Base-by-base conservation (phyloP, 73 alveolate species). In the Durusdinium trenchii region DNA sequence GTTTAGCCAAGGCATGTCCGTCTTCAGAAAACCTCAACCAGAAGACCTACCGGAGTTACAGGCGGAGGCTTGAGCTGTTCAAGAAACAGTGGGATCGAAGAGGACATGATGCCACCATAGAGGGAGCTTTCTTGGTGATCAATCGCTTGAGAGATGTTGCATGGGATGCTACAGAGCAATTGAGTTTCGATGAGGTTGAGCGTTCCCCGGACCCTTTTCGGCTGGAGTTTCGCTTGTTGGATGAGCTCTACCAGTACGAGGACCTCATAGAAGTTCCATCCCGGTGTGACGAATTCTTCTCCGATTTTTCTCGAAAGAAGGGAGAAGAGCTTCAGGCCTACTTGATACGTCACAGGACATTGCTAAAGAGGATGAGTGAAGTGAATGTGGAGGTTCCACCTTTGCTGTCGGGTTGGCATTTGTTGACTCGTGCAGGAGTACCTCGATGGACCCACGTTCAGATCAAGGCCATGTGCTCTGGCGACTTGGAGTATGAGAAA, bases 181-280 rank as follows among this genome's bases (percentile, higher is more conserved):
- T 73, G 51, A 73, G 42, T 35, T 12, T 73, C 32, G 85, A 73
- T 35, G 85, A 73, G 35, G 28, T 73, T 35, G 85, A 73, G 51
- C 32, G 14, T 3, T 16, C 48, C 23, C 42, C 85, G 20, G 85
- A 73, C 51, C 52, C 85, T 32, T 73, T 73, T 50, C 20, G 28
- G 85, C 85, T 50, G 85, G 42, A 38, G 52, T 38, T 73, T 35
- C 36, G 5, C 32, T 50, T 73, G 0, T 36, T 38, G 85, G 85
- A 73, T 50, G 42, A 50, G 85, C 51, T 71, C 50, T 71, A 71
- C 84, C 84, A 71, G 84, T 28, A 71, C 84, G 84, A 71, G 50
- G 84, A 71, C 30, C n/a, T 36, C 50, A 48, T 71, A 18, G 84
- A 71, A 48, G 51, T 73, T 20, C 85, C 85, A 28, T 20, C 85